These are phyloP conservation scores for Cylindrodendrum hubeiense DNA, from an alignment of 2,329 filamentous ascomycete species.

Conservation along the genomic window DNA sequence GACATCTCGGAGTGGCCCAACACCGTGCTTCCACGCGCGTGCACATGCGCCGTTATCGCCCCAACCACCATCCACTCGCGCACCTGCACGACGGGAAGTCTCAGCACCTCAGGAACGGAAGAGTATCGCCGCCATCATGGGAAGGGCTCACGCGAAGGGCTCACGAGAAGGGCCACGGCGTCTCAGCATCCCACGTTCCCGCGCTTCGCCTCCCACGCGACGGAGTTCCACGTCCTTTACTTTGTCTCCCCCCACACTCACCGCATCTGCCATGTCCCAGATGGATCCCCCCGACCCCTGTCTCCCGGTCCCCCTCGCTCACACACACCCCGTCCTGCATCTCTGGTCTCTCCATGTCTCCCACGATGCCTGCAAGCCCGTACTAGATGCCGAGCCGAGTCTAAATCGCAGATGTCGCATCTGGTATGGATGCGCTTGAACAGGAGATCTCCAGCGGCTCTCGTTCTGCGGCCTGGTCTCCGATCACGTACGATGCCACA, in stretches of 20 bases:
- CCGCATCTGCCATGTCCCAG: constrained; percentile 37
- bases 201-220: constrained; percentile 2
- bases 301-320: constrained; percentile 27
- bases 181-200: constrained; percentile 19
- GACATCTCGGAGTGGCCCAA: constrained; percentile 4
- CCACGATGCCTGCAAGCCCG: constrained; percentile 20
- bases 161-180: not conserved
- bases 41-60: constrained; percentile 9
- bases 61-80: constrained; percentile 7
- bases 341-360: constrained; percentile 5
- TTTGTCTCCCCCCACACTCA: constrained; percentile 41
- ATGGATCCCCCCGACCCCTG: constrained; percentile 26
- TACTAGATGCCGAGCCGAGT: constrained; percentile 16
- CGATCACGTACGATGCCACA: not conserved
- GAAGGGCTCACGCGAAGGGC: no score
- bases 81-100: constrained; percentile 1
- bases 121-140: not conserved
- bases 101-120: not conserved
- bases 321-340: constrained; percentile 14
- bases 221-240: constrained; percentile 23
- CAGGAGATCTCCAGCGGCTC: constrained; percentile 15
- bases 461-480: constrained; percentile 2
- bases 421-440: constrained; percentile 1
- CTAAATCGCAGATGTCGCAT: constrained; percentile 19
- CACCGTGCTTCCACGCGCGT: not conserved